Conservation (phyloP, 441 rosid species). For the Gossypium davidsonii region DNA sequence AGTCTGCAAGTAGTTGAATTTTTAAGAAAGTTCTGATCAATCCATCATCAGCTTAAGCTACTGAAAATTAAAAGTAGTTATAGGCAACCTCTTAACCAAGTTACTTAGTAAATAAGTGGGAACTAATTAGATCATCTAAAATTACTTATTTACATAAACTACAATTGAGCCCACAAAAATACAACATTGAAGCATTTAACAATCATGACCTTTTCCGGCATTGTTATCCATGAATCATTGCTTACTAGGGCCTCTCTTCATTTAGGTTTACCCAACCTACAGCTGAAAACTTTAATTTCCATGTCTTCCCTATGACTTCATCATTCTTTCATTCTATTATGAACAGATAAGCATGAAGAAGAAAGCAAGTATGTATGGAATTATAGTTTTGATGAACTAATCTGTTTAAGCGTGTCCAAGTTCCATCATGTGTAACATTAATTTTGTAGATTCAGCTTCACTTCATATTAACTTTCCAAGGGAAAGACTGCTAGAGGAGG, state of each 20-base stretch:
- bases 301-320: neutral
- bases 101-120: neutral
- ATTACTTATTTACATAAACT: neutral
- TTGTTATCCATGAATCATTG: neutral
- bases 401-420: neutral
- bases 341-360: neutral
- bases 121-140: neutral
- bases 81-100: neutral
- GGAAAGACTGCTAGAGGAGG: neutral
- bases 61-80: neutral
- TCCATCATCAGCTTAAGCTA: neutral
- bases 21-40: neutral
- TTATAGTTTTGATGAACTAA: neutral
- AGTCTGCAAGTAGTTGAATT: slow-evolving; percentile 29
- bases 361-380: neutral
- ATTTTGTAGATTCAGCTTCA: neutral
- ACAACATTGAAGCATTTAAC: neutral
- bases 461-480: slow-evolving; percentile 4
- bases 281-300: neutral
- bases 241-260: neutral
- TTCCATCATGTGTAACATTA: neutral
- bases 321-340: neutral
- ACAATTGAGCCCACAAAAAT: neutral
- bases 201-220: neutral
- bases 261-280: neutral